phyloP scores from a whole-genome alignment of 352 stramenopile species.

The Albugo candida region DNA sequence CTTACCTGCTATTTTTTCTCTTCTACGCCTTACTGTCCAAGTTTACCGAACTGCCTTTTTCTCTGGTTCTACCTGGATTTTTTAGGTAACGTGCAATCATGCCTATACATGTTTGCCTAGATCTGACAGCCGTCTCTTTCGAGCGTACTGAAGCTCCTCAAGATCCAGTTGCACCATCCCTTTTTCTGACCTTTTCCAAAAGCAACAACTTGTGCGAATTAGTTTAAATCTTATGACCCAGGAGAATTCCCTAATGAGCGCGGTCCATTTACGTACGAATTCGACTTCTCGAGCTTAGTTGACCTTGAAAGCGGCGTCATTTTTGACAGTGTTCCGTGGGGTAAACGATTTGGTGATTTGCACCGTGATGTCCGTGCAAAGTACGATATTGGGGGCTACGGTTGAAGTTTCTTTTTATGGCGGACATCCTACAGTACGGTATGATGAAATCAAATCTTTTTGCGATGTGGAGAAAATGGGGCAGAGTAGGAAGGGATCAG shows the following conservation, averaged over 20 bases:
- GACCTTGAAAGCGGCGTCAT: slow-evolving; percentile 19
- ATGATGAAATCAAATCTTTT: slow-evolving; percentile 20
- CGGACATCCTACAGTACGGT: slow-evolving; percentile 22
- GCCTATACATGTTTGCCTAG: no score
- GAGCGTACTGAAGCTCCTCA: slow-evolving; percentile 38
- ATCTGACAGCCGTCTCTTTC: no score
- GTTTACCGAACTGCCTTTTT: no score
- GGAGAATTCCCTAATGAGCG: slow-evolving; percentile 10
- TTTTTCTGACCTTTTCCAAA: slow-evolving; percentile 41
- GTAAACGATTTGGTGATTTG: slow-evolving; percentile 12
- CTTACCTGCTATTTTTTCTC: no score
- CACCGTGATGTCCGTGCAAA: slow-evolving; percentile 9
- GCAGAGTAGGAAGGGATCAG: slow-evolving; percentile 2
- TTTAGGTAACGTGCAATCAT: no score
- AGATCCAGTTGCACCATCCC: slow-evolving; percentile 40
- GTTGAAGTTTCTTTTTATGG: slow-evolving; percentile 20
- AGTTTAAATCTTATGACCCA: slow-evolving; percentile 7
- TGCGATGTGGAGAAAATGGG: slow-evolving; percentile 19
- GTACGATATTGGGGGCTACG: slow-evolving; percentile 15
- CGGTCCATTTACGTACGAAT: slow-evolving; percentile 16
- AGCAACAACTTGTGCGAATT: slow-evolving; percentile 25
- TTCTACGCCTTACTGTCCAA: no score
- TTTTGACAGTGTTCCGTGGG: slow-evolving; percentile 11
- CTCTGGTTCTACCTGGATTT: no score
- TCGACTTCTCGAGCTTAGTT: slow-evolving; percentile 15